Conservation (phyloP, 1,284 basidiomycete genomes). For the Amylostereum chailletii region DNA sequence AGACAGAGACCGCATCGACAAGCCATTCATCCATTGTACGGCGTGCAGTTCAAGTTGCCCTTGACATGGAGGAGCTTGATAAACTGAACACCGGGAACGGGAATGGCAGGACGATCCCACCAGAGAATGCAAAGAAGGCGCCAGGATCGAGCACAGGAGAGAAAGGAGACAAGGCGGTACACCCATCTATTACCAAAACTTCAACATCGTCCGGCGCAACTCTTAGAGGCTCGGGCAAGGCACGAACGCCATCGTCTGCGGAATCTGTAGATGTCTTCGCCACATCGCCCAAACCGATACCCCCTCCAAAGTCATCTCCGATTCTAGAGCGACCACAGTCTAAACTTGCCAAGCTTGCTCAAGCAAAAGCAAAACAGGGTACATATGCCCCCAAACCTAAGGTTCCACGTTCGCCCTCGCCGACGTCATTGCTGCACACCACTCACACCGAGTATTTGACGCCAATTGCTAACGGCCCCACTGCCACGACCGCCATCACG, state of each 20-base stretch:
- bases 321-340: conserved; percentile 32
- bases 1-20: conserved; percentile 9
- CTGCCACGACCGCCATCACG: conserved; percentile 72
- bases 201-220: neutral
- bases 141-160: neutral
- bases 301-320: neutral
- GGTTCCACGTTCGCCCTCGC: conserved; percentile 16
- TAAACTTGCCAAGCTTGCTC: conserved; percentile 63
- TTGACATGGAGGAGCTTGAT: conserved; percentile 24
- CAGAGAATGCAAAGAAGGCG: neutral
- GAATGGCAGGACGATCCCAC: neutral
- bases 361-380: conserved; percentile 39
- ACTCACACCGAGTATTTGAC: conserved; percentile 58
- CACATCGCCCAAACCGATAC: neutral
- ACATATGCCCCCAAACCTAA: conserved; percentile 17
- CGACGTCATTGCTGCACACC: conserved; percentile 21
- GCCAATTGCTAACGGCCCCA: conserved; percentile 66
- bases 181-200: too few relatives aligned
- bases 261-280: conserved; percentile 1
- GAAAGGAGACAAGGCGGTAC: too few relatives aligned
- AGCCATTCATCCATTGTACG: conserved; percentile 42
- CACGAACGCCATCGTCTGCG: neutral
- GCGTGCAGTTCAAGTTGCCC: conserved; percentile 48
- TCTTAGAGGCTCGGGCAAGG: neutral
- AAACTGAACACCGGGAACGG: conserved; percentile 1